Percentiles rank a stretch among this genome's conserved stretches.
These are phyloP conservation scores for Haematococcus sp. DNA, from an alignment of 139 green algal species.

Conservation along the genomic window DNA sequence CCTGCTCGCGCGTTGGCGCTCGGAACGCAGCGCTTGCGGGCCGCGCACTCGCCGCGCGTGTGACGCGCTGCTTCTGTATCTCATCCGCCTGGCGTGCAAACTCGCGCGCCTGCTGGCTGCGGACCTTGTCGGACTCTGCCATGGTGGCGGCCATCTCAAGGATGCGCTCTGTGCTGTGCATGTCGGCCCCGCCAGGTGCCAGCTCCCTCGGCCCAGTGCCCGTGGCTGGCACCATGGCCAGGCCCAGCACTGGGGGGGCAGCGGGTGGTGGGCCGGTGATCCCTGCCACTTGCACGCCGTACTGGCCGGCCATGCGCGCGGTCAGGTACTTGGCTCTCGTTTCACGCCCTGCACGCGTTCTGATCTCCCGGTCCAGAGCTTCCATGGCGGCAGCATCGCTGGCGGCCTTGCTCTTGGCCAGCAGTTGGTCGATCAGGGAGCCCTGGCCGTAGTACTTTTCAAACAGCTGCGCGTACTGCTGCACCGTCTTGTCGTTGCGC, in stretches of 20 bases:
- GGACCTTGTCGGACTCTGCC: conserved; percentile 2
- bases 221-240: neutral
- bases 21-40: neutral
- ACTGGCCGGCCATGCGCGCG: neutral
- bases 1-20: neutral
- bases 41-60: neutral
- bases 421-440: neutral
- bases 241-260: neutral
- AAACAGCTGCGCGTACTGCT: conserved; percentile 9
- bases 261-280: neutral
- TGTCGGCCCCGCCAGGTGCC: neutral
- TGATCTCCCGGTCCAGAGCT: neutral
- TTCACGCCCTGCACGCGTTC: neutral
- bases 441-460: conserved; percentile 10
- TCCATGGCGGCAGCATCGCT: neutral
- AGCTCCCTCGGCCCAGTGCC: neutral
- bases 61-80: neutral
- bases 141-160: neutral
- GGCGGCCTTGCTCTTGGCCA: neutral
- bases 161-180: conserved; percentile 4
- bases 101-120: conserved; percentile 1
- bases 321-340: conserved; percentile 3
- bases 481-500: neutral
- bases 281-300: neutral
- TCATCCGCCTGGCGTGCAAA: neutral